These are phyloP conservation scores for Dactylonectria estremocensis DNA, from an alignment of 2,329 filamentous ascomycete species.

Conservation along the genomic window DNA sequence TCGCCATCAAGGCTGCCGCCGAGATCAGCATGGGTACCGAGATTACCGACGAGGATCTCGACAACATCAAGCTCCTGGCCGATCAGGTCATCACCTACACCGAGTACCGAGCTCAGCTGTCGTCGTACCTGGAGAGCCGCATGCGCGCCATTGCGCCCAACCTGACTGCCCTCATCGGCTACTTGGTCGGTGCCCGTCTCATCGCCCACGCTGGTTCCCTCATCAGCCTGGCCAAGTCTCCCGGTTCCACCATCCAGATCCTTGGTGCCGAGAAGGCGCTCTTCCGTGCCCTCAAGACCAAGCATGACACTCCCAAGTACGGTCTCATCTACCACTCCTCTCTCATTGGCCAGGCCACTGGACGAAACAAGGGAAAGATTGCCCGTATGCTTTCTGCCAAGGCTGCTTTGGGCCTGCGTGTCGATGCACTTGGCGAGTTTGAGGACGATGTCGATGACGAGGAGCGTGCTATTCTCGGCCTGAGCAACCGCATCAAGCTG, in stretches of 20 bases:
- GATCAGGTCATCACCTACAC: constrained; percentile 95
- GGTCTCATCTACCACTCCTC: constrained; percentile 95
- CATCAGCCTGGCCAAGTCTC: constrained; percentile 94
- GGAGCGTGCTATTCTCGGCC: constrained; percentile 86
- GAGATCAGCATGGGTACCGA: constrained; percentile 99
- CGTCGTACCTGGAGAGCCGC: constrained; percentile 89
- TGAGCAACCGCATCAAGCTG: constrained; percentile 78
- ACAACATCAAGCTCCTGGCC: constrained; percentile 92
- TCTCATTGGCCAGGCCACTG: constrained; percentile 95
- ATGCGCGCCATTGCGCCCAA: constrained; percentile 99
- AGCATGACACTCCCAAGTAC: constrained; percentile 99
- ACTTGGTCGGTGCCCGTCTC: constrained; percentile 92
- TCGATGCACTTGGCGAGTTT: constrained; percentile 79
- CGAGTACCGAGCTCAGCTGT: constrained; percentile 90
- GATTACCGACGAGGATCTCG: constrained; percentile 91
- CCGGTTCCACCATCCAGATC: constrained; percentile 97
- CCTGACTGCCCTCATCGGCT: constrained; percentile 91
- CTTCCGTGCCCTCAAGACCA: constrained; percentile 98
- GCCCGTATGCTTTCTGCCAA: constrained; percentile 96
- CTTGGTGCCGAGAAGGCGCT: constrained; percentile 98
- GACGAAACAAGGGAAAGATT: constrained; percentile 99
- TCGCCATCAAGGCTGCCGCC: constrained; percentile 90
- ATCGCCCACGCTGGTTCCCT: constrained; percentile 96
- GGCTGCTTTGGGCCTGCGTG: constrained; percentile 91
- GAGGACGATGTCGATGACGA: constrained; percentile 86